Conservation (phyloP, 768 basidiomycete species). For the Termitomyces sp. region DNA sequence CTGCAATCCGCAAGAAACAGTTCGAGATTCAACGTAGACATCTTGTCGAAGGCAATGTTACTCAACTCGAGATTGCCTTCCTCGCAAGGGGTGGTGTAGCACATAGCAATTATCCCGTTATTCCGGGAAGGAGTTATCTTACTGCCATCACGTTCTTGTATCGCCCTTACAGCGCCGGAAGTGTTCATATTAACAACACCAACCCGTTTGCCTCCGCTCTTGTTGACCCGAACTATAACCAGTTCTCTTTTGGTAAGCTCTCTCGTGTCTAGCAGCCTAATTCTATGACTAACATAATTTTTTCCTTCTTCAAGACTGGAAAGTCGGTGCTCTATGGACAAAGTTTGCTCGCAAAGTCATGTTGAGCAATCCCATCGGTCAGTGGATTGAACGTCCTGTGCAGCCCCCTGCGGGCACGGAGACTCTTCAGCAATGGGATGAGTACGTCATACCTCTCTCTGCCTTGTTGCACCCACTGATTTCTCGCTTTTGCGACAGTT, state of each 20-base stretch:
- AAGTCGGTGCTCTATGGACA: conserved; percentile 9
- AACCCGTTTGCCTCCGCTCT: conserved; percentile 16
- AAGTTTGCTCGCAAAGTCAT: conserved; percentile 7
- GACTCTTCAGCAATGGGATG: conserved; percentile 14
- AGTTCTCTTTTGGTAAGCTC: conserved; percentile 10
- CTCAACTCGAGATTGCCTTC: conserved; percentile 10
- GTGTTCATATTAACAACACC: conserved; percentile 17
- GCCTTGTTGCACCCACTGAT: neutral
- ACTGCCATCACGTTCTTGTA: conserved; percentile 13
- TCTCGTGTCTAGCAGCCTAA: neutral
- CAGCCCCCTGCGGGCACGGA: conserved; percentile 9
- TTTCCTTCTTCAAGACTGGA: conserved; percentile 4
- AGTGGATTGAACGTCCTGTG: conserved; percentile 7
- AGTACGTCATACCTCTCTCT: conserved; percentile 3
- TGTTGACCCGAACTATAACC: conserved; percentile 16
- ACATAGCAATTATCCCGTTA: conserved; percentile 6
- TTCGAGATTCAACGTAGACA: conserved; percentile 13
- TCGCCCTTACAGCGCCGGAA: conserved; percentile 15
- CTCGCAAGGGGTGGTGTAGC: conserved; percentile 10
- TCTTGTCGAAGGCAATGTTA: conserved; percentile 12
- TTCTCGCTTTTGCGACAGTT: neutral
- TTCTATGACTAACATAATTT: neutral
- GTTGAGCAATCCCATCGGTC: conserved; percentile 10
- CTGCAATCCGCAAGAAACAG: conserved; percentile 13
- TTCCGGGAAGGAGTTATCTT: conserved; percentile 13